Base-by-base conservation (phyloP, 257 asterid genomes). In the Leonotis leonurus region DNA sequence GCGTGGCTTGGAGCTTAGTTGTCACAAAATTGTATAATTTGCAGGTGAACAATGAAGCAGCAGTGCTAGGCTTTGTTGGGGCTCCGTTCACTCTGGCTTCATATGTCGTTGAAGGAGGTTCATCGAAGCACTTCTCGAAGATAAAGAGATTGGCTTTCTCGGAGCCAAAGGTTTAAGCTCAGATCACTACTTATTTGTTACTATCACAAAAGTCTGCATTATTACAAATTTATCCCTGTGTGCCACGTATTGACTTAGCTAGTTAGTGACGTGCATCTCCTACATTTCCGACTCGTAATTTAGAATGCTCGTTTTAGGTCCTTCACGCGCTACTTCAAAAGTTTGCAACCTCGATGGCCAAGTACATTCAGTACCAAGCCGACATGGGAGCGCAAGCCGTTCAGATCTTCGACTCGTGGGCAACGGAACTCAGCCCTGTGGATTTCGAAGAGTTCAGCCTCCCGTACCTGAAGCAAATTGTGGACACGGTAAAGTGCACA, bases 341-440 rank as follows among this genome's bases (percentile, higher is more conserved):
- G 67, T 89, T 93, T n/a, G 85, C 97, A 2, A 80, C 89, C 60
- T 93, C 99, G 54, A 93, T 93, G 97, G 94, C 92, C 60, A 80
- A 81, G 65, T 89, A 89, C 70, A 68, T 93, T 14, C 80, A 78
- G 30, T 93, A 93, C 85, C 99, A 93, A 81, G 99, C 99, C 8
- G 96, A 93, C 74, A 84, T 80, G 26, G 99, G 99, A 22, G 99
- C 99, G 54, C 99, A 93, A 73, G 99, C 96, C 9, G 96, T 93
- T 26, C 99, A 93, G 71, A 93, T 93, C n/a, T 93, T 93, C 26
- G 99, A 93, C 72, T 93, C 99, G 12, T 93, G 99, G 97, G 99
- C 99, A 51, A 93, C 99, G 1, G 96, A 93, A 58, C 94, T 93
- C 14, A 89, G 97, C 81, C 99, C 99, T 0, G 87, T 85, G 0